Conservation (phyloP, 108 stramenopile species). For the Hondaea fermentalgiana region DNA sequence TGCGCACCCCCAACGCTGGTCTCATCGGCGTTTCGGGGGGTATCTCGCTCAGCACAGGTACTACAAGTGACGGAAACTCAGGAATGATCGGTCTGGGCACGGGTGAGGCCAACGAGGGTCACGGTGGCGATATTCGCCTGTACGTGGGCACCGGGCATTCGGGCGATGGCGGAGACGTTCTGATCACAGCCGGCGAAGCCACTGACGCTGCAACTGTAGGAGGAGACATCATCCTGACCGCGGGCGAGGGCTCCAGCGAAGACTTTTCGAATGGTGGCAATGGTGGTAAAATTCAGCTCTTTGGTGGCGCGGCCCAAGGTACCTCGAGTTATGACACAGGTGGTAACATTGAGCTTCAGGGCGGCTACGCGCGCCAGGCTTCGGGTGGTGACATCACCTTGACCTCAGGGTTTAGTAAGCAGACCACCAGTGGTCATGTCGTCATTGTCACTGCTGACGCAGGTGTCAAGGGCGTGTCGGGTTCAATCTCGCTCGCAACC, state of each 20-base stretch:
- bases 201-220: conserved; percentile 22
- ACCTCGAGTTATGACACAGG: neutral
- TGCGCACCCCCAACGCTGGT: conserved; percentile 41
- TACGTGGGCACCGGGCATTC: conserved; percentile 37
- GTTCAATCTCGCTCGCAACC: neutral
- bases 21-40: conserved; percentile 30
- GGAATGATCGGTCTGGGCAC: conserved; percentile 36
- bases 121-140: conserved; percentile 34
- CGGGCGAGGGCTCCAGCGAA: conserved; percentile 41
- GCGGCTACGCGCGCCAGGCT: conserved; percentile 20
- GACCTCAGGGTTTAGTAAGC: neutral
- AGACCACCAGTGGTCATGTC: neutral
- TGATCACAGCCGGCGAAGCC: conserved; percentile 15
- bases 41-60: conserved; percentile 34
- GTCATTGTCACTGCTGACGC: neutral
- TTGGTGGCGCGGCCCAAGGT: conserved; percentile 43
- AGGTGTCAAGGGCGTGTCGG: neutral
- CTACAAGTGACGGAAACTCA: conserved; percentile 30
- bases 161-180: conserved; percentile 23
- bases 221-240: conserved; percentile 34
- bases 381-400: neutral
- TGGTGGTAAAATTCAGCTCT: conserved; percentile 24
- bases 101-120: conserved; percentile 29
- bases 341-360: neutral
- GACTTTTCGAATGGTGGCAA: conserved; percentile 39